Base-by-base conservation (phyloP, 139 green algal species). In the Spirogloea muscicola region DNA sequence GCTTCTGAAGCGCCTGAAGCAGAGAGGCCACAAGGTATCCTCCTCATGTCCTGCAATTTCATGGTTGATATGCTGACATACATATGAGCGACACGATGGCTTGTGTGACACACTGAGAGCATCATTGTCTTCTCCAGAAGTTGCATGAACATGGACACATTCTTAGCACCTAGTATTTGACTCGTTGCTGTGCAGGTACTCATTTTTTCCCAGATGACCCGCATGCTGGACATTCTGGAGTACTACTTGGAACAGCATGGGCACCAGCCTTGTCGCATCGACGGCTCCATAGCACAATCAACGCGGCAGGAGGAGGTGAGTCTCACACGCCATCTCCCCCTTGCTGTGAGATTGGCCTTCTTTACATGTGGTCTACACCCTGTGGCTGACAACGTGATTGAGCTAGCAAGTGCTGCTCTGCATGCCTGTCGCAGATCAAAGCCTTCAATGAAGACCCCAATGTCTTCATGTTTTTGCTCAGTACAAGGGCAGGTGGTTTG, bases 151-250 rank as follows among this genome's bases (percentile, higher is more conserved):
- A 38, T 9, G 5, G 5, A 25, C 31, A n/a, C n/a, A 33, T 9
- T 9, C 7, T 25, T n/a, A 5, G 34, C 7, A 25, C n/a, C 13
- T 25, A 10, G 31, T 16, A 16, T 51, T n/a, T n/a, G n/a, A n/a
- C n/a, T n/a, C n/a, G n/a, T n/a, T n/a, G n/a, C n/a, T n/a, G n/a
- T n/a, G 62, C 72, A 81, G 72, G 77, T 85, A 64, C 87, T 98
- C 43, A 97, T 98, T 79, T 98, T 98, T 82, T 92, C 84, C 2
- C 93, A 97, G 89, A 98, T 99, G 94, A 98, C 91, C 18, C 88
- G 90, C 74, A 94, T 99, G 92, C 87, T 99, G 78, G 93, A 98
- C 84, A 75, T 99, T 36, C 74, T 99, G 9, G 86, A 95, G 58
- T 82, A 79, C 37, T 99, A 96, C 84, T 82, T 98, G 33, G 86